These are phyloP conservation scores for Aspergillus alliaceus DNA, from an alignment of 2,329 filamentous ascomycete genomes.

Conservation along the genomic window DNA sequence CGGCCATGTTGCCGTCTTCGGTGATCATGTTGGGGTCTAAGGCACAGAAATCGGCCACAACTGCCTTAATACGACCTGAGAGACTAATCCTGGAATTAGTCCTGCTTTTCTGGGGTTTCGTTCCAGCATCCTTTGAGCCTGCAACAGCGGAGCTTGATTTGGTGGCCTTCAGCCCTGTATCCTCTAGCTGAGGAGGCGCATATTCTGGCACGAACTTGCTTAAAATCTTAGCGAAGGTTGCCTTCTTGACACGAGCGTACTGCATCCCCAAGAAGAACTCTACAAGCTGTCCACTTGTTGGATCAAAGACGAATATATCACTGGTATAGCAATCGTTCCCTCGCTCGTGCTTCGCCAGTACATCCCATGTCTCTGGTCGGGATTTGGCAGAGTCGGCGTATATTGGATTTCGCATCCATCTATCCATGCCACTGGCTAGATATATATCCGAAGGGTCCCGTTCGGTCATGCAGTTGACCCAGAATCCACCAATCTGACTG, in stretches of 20 bases:
- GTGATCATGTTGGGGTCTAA: conserved; percentile 13
- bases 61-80: conserved; percentile 7
- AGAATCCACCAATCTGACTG: conserved; percentile 38
- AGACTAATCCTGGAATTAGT: not conserved
- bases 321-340: conserved; percentile 23
- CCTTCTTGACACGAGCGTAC: conserved; percentile 26
- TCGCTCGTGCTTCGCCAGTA: conserved; percentile 26
- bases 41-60: conserved; percentile 19
- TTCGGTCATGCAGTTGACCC: conserved; percentile 39
- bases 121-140: too few species aligned
- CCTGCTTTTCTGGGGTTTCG: not conserved
- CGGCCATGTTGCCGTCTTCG: conserved; percentile 14
- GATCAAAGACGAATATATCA: conserved; percentile 37
- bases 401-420: conserved; percentile 27
- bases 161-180: not conserved
- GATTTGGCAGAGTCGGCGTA: conserved; percentile 5
- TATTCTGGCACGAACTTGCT: not conserved
- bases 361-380: conserved; percentile 25
- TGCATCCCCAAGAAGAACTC: conserved; percentile 35
- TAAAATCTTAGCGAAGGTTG: conserved; percentile 14
- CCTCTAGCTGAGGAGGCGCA: not conserved
- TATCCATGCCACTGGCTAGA: conserved; percentile 31
- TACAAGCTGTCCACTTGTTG: conserved; percentile 20
- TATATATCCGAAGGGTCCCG: conserved; percentile 25
- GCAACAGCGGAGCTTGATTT: not conserved